phyloP scores from a whole-genome alignment of 2,329 filamentous ascomycete genomes.

The Ophiostoma perfectum region DNA sequence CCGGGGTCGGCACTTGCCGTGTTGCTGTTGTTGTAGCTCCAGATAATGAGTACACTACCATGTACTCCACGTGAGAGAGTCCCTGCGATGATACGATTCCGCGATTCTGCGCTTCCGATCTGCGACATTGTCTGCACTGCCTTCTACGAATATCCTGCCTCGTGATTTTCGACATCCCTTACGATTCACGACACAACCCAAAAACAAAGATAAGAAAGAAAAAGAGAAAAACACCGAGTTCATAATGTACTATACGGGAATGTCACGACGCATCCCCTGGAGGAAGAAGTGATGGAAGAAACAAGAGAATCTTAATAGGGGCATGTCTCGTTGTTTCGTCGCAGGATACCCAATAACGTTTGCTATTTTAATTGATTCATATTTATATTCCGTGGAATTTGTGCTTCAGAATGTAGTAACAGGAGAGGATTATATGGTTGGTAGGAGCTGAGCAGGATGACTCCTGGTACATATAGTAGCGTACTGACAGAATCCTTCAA shows the following conservation, averaged over 20 bases:
- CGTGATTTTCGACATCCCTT: background rate
- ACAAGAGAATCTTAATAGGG: background rate
- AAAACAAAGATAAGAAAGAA: background rate
- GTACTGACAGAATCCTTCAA: background rate
- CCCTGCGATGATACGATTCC: background rate
- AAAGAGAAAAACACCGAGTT: background rate
- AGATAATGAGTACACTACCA: constrained; percentile 10
- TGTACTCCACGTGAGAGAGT: background rate
- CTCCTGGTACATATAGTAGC: background rate
- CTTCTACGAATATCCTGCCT: background rate
- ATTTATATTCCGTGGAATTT: background rate
- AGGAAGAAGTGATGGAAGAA: background rate
- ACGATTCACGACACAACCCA: background rate
- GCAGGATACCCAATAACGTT: constrained; percentile 8
- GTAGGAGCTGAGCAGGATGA: background rate
- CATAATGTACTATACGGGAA: background rate
- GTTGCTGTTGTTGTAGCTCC: constrained; percentile 6
- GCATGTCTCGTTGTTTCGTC: background rate
- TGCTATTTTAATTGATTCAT: background rate
- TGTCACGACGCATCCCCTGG: background rate
- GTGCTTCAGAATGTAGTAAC: background rate
- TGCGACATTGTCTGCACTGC: too few species aligned
- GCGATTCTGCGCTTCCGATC: too few species aligned
- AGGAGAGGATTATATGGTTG: background rate
- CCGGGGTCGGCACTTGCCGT: constrained; percentile 1